Conservation (phyloP, 176 grass and related monocot genomes). For the Lolium perenne region DNA sequence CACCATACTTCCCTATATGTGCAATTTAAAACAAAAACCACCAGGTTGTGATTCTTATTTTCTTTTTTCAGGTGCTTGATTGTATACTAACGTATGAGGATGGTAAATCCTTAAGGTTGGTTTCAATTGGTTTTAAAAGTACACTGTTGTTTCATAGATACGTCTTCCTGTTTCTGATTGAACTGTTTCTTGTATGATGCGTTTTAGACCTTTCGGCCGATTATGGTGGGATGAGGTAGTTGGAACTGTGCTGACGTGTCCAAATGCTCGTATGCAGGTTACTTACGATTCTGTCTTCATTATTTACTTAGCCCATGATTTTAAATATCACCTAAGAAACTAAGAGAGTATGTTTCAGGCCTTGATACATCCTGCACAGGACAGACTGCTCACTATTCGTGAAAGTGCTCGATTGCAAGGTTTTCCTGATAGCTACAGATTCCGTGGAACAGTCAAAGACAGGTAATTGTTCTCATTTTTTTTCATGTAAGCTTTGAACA, state of each 20-base stretch:
- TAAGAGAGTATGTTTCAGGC: conserved; percentile 59
- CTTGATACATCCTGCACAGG: conserved; percentile 87
- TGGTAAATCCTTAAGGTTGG: conserved; percentile 81
- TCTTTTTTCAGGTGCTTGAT: conserved; percentile 77
- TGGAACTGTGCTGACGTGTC: conserved; percentile 81
- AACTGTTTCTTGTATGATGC: conserved; percentile 32
- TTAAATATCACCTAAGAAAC: conserved; percentile 28
- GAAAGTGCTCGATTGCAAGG: conserved; percentile 94
- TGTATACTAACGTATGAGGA: conserved; percentile 63
- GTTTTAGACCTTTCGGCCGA: conserved; percentile 73
- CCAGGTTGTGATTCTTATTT: conserved; percentile 36
- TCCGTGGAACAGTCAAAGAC: conserved; percentile 78
- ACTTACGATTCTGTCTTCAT: conserved; percentile 29
- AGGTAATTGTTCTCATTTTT: conserved; percentile 51
- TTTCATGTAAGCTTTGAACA: background rate
- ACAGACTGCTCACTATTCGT: conserved; percentile 79
- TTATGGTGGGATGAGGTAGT: conserved; percentile 95
- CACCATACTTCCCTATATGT: conserved; percentile 11
- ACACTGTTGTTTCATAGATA: conserved; percentile 19
- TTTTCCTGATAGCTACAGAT: conserved; percentile 90
- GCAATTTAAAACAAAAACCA: conserved; percentile 10
- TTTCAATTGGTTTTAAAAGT: conserved; percentile 28
- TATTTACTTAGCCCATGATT: conserved; percentile 41
- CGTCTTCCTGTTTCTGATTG: conserved; percentile 24
- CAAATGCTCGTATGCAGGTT: conserved; percentile 75